phyloP scores from a whole-genome alignment of 345 rosid genomes.

The Linum tenue region DNA sequence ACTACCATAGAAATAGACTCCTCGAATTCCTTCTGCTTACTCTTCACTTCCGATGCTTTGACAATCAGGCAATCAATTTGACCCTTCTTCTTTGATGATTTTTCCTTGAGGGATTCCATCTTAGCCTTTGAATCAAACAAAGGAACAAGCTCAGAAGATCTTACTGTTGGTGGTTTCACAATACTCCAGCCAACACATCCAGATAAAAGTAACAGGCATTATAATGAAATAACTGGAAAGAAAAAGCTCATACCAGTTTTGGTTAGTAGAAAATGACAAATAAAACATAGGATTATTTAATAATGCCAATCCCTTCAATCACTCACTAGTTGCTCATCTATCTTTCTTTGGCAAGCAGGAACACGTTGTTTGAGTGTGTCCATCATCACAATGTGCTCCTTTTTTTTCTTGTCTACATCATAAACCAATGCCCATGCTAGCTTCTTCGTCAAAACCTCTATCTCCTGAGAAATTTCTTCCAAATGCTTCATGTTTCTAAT shows the following conservation, averaged over 20 bases:
- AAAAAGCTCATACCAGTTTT: not conserved
- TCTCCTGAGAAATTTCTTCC: constrained; percentile 66
- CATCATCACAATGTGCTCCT: constrained; percentile 44
- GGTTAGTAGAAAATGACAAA: too few species aligned
- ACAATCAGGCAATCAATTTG: constrained; percentile 55
- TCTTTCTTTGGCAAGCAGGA: constrained; percentile 87
- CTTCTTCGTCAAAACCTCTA: constrained; percentile 63
- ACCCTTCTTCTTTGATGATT: constrained; percentile 57
- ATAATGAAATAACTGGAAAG: not conserved
- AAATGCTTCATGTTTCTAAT: constrained; percentile 84
- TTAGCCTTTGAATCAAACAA: constrained; percentile 34
- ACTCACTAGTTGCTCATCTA: constrained; percentile 66
- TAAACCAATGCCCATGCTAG: constrained; percentile 98
- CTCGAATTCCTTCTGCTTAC: constrained; percentile 50
- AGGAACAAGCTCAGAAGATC: not conserved
- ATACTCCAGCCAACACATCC: not conserved
- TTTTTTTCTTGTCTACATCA: constrained; percentile 59
- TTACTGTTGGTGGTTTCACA: not conserved
- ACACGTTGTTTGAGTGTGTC: constrained; percentile 65
- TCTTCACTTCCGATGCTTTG: constrained; percentile 56
- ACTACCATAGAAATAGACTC: constrained; percentile 52
- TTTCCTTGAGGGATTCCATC: constrained; percentile 46
- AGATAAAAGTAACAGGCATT: too few species aligned
- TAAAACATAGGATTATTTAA: too few species aligned
- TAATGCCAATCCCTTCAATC: constrained; percentile 13